Evolutionary conservation across 495 filamentous ascomycete species (phyloP).

Genomic region (Hypoxylon lenormandii): DNA sequence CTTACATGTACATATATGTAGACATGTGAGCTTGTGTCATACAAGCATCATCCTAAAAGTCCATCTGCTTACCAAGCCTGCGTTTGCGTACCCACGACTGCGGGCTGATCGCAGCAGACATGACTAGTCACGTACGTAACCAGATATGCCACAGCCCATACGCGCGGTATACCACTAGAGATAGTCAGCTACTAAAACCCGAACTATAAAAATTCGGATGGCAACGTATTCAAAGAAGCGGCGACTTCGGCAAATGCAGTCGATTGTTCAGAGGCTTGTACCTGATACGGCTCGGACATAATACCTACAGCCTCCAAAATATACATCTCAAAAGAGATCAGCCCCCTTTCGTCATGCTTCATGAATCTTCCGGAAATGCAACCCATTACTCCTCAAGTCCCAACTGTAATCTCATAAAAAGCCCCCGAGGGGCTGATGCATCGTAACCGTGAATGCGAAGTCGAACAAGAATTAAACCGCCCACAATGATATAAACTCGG

Average conservation of each 20-base stretch:
- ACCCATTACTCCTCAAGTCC: conserved; percentile 34
- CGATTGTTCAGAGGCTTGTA: conserved; percentile 18
- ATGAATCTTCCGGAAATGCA: conserved; percentile 45
- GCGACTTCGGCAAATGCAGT: conserved; percentile 22
- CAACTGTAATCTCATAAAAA: conserved; percentile 36
- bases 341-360: conserved; percentile 41
- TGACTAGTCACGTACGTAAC: conserved; percentile 6
- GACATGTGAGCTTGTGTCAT: conserved; percentile 9
- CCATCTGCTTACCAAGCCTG: background rate
- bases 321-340: conserved; percentile 31
- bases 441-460: conserved; percentile 40
- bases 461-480: conserved; percentile 26
- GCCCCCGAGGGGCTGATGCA: conserved; percentile 31
- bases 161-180: background rate
- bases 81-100: too few relatives aligned
- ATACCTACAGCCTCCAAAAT: conserved; percentile 23
- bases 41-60: conserved; percentile 27
- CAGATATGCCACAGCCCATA: conserved; percentile 15
- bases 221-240: background rate
- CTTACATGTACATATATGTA: too few relatives aligned
- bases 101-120: background rate
- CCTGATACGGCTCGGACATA: conserved; percentile 12
- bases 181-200: background rate
- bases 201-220: too few relatives aligned
- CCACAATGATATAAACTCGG: conserved; percentile 9